phyloP scores from a whole-genome alignment of 2,329 filamentous ascomycete species.

The Dothideomycetes sp. region DNA sequence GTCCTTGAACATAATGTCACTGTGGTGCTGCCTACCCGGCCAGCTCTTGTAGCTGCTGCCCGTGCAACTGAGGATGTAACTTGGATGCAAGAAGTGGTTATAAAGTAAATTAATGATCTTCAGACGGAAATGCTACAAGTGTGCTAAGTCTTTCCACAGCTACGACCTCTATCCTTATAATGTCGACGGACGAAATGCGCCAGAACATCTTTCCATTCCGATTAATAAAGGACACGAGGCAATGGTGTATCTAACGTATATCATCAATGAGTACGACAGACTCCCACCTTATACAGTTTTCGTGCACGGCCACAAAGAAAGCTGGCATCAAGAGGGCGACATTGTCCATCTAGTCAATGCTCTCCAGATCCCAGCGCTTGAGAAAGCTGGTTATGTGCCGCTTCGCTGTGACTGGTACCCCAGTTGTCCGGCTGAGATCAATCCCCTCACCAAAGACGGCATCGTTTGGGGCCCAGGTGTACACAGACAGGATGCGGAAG shows the following conservation, averaged over 20 bases:
- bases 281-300: conserved; percentile 50
- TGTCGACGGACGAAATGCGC: too few relatives aligned
- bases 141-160: too few relatives aligned
- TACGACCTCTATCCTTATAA: too few relatives aligned
- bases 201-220: conserved; percentile 19
- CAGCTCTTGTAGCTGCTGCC: too few relatives aligned
- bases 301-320: conserved; percentile 42
- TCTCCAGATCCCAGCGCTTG: background rate
- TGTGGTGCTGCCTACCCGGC: too few relatives aligned
- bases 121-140: too few relatives aligned
- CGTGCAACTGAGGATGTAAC: too few relatives aligned
- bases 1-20: too few relatives aligned
- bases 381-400: background rate
- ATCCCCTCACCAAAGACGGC: conserved; percentile 11
- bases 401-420: background rate
- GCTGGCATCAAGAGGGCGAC: background rate
- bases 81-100: too few relatives aligned
- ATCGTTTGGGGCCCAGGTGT: conserved; percentile 1
- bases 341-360: background rate
- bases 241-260: conserved; percentile 50
- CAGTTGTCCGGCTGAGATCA: conserved; percentile 12
- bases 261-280: conserved; percentile 49
- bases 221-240: conserved; percentile 51
- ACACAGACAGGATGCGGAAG: background rate
- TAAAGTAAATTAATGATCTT: too few relatives aligned